Percentiles rank a stretch among this genome's conserved stretches.
phyloP scores from a whole-genome alignment of 345 rosid species.

The Pseudoturritis turrita region DNA sequence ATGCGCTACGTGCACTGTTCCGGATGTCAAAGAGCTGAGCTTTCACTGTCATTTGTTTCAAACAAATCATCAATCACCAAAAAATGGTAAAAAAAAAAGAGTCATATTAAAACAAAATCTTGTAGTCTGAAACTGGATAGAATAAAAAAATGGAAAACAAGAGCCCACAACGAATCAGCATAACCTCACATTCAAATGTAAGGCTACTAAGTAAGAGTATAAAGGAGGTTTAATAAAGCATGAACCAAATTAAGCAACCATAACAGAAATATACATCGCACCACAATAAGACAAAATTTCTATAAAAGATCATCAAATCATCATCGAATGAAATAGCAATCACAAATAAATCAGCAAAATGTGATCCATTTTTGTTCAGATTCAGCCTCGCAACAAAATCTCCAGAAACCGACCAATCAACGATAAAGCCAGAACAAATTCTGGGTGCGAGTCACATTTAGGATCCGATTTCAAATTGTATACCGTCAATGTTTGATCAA shows the following conservation, averaged over 20 bases:
- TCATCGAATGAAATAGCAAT: not conserved
- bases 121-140: not conserved
- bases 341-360: not conserved
- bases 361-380: not conserved
- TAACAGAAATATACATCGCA: not conserved
- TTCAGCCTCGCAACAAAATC: not conserved
- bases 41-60: not conserved
- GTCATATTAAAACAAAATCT: not conserved
- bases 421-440: not conserved
- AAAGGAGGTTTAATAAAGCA: not conserved
- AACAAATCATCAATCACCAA: not conserved
- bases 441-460: not conserved
- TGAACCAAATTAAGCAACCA: not conserved
- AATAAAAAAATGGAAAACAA: not conserved
- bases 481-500: not conserved
- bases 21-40: not conserved
- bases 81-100: not conserved
- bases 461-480: not conserved
- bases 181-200: not conserved
- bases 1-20: slow-evolving; percentile 1
- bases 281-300: not conserved
- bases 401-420: not conserved
- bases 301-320: not conserved
- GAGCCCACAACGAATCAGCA: not conserved
- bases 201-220: not conserved